phyloP scores from a whole-genome alignment of 441 rosid species.

The Caryocar brasiliense region DNA sequence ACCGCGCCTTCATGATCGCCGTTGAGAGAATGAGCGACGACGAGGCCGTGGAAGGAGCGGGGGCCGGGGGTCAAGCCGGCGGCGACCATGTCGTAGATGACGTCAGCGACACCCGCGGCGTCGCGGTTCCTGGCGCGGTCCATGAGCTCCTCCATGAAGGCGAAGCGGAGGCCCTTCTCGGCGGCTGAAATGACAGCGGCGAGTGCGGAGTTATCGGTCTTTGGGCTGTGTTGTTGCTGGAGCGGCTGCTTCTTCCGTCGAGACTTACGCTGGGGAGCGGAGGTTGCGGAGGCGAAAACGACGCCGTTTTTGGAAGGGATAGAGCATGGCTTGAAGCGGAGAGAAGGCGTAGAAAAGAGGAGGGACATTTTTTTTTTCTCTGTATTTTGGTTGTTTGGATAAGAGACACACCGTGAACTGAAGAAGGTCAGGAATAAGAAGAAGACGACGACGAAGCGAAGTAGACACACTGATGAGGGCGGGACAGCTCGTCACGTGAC shows the following conservation, averaged over 20 bases:
- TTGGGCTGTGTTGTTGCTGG: slow-evolving; percentile 5
- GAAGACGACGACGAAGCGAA: too few species aligned
- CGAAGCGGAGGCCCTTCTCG: slow-evolving; percentile 72
- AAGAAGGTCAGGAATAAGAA: neutral
- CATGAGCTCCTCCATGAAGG: slow-evolving; percentile 94
- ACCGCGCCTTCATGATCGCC: slow-evolving; percentile 90
- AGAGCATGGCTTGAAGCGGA: slow-evolving; percentile 19
- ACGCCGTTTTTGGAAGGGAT: slow-evolving; percentile 12
- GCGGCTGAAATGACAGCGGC: slow-evolving; percentile 44
- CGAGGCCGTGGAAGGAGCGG: slow-evolving; percentile 85
- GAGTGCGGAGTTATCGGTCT: slow-evolving; percentile 13
- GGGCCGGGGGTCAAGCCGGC: slow-evolving; percentile 90
- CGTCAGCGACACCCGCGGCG: slow-evolving; percentile 50
- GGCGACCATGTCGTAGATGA: slow-evolving; percentile 88
- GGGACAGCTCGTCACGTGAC: slow-evolving; percentile 8
- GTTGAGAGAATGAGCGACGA: slow-evolving; percentile 54
- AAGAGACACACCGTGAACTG: slow-evolving; percentile 8
- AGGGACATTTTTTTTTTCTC: slow-evolving; percentile 25
- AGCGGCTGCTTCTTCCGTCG: slow-evolving; percentile 33
- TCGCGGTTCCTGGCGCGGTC: slow-evolving; percentile 64
- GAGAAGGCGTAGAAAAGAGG: slow-evolving; percentile 21
- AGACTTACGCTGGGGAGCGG: slow-evolving; percentile 39
- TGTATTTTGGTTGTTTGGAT: slow-evolving; percentile 22
- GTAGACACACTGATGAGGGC: too few species aligned
- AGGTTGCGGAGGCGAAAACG: slow-evolving; percentile 23